Evolutionary conservation across 768 basidiomycete genomes (phyloP), one percentile per base, ranked within the genome.

Genomic region (Calocybe cyanea): DNA sequence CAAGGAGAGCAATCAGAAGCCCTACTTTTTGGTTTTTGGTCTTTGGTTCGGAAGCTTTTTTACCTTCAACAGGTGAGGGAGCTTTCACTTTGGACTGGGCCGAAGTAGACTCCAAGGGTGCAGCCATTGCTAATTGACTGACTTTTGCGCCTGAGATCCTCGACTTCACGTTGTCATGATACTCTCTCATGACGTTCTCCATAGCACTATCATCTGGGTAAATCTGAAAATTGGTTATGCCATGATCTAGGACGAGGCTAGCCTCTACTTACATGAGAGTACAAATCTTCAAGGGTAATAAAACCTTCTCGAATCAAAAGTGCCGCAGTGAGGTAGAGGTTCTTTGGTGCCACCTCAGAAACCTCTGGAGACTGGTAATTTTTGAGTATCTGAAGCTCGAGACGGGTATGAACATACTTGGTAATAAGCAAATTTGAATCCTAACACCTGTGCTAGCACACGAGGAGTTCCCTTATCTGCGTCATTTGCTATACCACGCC

Each of bases 381-480:
- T 43, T 36, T 46, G 15, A 35, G 15, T 35, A 32, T 32, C 17
- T 14, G 11, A 13, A 28, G 6, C 11, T 7, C 7, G 30, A 34
- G 4, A 17, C 13, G 25, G 23, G 9, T 18, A 31, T 21, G 21
- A 36, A 56, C 76, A 38, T 52, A 92, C 94, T 69, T 94, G 86
- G 64, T 95, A 94, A 61, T 85, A 83, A 7, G 78, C 76, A 57
- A 96, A 95, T 65, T 99, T 99, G 77, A 98, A 98, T n/a, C 96
- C 96, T 17, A 99, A 70, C 6, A 98, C 88, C 67, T 99, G 93
- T 11, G 91, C 85, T 45, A 90, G 67, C 17, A 90, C 85, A 41
- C 79, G 75, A 19, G 83, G 71, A 41, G 78, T 70, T 20, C 59
- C 58, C 3, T 57, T 54, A 11, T 59, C 56, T 32, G 56, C 50